Percentiles rank a stretch among this genome's conserved stretches.
Conservation (phyloP, 257 asterid genomes). For the Paraleonurus japonicus region DNA sequence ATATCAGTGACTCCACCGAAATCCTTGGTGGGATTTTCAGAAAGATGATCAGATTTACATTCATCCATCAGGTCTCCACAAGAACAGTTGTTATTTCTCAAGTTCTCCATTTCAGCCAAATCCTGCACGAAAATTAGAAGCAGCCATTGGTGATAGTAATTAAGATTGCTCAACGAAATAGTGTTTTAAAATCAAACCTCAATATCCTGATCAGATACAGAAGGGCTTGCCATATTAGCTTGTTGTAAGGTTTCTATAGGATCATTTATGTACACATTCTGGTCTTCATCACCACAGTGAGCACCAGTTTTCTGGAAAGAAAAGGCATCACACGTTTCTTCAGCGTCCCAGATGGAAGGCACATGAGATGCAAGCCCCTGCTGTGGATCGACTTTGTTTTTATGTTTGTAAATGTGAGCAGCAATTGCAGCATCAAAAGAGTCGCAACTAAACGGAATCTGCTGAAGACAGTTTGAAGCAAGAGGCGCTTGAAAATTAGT, state of each 20-base stretch:
- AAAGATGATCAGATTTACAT: slow-evolving; percentile 33
- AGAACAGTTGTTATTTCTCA: slow-evolving; percentile 29
- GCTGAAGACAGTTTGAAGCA: slow-evolving; percentile 49
- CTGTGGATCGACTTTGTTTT: slow-evolving; percentile 48
- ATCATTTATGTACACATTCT: slow-evolving; percentile 28
- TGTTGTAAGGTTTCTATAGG: slow-evolving; percentile 32
- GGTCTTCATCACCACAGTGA: slow-evolving; percentile 31
- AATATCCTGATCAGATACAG: slow-evolving; percentile 32
- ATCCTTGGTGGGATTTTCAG: slow-evolving; percentile 56
- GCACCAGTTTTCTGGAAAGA: slow-evolving; percentile 56
- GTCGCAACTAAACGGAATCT: slow-evolving; percentile 76
- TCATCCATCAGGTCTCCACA: slow-evolving; percentile 41
- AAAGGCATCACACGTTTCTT: slow-evolving; percentile 95
- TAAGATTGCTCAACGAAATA: slow-evolving; percentile 7
- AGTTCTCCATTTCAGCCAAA: slow-evolving; percentile 42
- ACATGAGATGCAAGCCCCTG: slow-evolving; percentile 40
- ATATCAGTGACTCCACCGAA: slow-evolving; percentile 64
- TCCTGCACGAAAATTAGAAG: slow-evolving; percentile 38
- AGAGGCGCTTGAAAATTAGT: slow-evolving; percentile 36
- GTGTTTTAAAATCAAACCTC: slow-evolving; percentile 47
- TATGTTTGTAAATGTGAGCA: slow-evolving; percentile 83
- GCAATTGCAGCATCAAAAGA: slow-evolving; percentile 99
- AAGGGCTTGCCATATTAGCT: slow-evolving; percentile 38
- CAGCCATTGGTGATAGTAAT: background rate
- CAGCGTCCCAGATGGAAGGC: slow-evolving; percentile 90